Evolutionary conservation across 768 basidiomycete species (phyloP), one percentile per base, ranked within the genome.

Genomic region (Thelephora ganbajun): DNA sequence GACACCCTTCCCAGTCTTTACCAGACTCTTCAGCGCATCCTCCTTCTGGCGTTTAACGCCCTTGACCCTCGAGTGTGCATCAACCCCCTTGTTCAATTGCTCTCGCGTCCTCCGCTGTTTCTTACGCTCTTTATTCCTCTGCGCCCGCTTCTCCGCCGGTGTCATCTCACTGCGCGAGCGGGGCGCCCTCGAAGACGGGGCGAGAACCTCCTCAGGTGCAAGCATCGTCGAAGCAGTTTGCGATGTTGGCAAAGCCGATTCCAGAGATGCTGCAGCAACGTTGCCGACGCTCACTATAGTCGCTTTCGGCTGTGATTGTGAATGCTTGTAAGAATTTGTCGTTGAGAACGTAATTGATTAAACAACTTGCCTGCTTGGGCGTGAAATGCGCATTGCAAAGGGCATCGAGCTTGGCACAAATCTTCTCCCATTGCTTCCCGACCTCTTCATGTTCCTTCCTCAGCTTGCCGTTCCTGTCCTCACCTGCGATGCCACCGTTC

Each of bases 341-440:
- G 42, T 53, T 4, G 19, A 35, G 44, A 33, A 50, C 11, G 52
- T 46, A 44, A 30, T 20, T 49, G 47, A 44, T 33, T 35, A 43
- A 22, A 11, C 16, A 12, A 70, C 79, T 47, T 51, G 94, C 94
- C 61, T 80, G 79, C 63, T 97, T 97, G 1, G 94, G 96, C 13
- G 88, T 83, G 61, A 91, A 98, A 62, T 97, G 89, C 1, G 92
- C 81, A 59, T 97, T 98, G 61, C 86, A 88, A 33, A 98, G 67
- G 16, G 94, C 90, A 64, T 98, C 96, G 33, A 98, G 69, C 59
- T 94, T 96, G 41, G 74, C 69, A 49, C 81, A 88, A 33, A 99
- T 82, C 42, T 72, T 74, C 47, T 89, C 86, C 89, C 94, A 98
- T 9, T 81, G 55, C 44, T 69, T 67, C 48, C 85, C 80, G 46